Conservation (phyloP, 139 green algal species). For the Chlorella vulgaris region DNA sequence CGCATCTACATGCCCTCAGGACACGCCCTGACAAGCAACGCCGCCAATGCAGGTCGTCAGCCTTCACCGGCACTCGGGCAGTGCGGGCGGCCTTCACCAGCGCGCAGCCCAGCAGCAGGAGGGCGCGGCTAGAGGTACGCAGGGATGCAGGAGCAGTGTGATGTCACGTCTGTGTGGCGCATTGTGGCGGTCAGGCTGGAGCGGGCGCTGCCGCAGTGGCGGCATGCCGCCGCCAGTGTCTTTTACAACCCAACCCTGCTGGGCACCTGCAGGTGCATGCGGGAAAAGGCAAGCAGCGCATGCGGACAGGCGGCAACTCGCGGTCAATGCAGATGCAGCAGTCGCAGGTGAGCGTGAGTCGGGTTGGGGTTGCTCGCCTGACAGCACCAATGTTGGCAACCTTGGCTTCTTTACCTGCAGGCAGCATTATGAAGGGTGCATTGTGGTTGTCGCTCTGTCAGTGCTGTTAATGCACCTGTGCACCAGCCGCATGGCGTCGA, state of each 20-base stretch:
- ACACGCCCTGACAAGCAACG: background rate
- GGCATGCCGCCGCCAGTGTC: background rate
- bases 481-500: too few relatives aligned
- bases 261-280: slow-evolving; percentile 23
- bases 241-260: background rate
- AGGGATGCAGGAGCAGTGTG: too few relatives aligned
- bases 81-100: slow-evolving; percentile 12
- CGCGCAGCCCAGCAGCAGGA: slow-evolving; percentile 19
- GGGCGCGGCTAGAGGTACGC: slow-evolving; percentile 27
- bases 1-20: too few relatives aligned
- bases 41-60: slow-evolving; percentile 30
- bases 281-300: slow-evolving; percentile 48
- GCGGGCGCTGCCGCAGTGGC: background rate
- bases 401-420: too few relatives aligned
- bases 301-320: slow-evolving; percentile 32
- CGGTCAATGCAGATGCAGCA: slow-evolving; percentile 20
- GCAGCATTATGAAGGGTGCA: too few relatives aligned
- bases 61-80: slow-evolving; percentile 24
- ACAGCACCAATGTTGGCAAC: too few relatives aligned
- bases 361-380: background rate
- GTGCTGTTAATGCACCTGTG: too few relatives aligned
- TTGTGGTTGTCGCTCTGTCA: too few relatives aligned
- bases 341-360: background rate
- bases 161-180: background rate
- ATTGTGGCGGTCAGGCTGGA: background rate